Conservation (phyloP, 225 moss, liverwort and hornwort species). For the Ulota crispa region DNA sequence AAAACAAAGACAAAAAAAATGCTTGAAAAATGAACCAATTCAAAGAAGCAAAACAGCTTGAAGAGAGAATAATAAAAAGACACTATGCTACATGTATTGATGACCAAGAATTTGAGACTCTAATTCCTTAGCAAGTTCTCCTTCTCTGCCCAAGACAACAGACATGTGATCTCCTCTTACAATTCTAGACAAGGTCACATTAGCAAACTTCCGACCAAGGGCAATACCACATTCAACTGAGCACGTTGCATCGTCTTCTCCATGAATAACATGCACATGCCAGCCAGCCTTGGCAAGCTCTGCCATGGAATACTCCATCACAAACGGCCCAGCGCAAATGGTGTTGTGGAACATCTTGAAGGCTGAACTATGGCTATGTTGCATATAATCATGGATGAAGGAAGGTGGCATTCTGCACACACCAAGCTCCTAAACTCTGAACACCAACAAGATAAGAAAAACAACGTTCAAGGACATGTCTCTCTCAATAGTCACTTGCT, state of each 20-base stretch:
- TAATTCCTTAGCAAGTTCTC: slow-evolving; percentile 48
- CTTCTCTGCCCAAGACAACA: slow-evolving; percentile 58
- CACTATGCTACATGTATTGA: too few relatives aligned
- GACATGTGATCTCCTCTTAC: slow-evolving; percentile 40
- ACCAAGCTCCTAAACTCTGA: neutral
- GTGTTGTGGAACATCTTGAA: slow-evolving; percentile 76
- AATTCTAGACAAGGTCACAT: slow-evolving; percentile 46
- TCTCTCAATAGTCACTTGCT: too few relatives aligned
- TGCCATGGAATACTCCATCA: slow-evolving; percentile 39
- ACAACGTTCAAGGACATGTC: too few relatives aligned
- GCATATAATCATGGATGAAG: slow-evolving; percentile 54
- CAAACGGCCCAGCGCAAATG: slow-evolving; percentile 49
- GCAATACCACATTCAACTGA: slow-evolving; percentile 43
- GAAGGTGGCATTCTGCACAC: slow-evolving; percentile 49
- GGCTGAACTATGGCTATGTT: slow-evolving; percentile 63
- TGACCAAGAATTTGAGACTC: slow-evolving; percentile 34
- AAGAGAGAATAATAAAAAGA: too few relatives aligned
- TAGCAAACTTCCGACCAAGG: slow-evolving; percentile 39
- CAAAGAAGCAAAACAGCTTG: neutral
- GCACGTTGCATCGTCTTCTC: slow-evolving; percentile 47
- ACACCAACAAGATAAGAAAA: too few relatives aligned
- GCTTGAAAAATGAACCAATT: too few relatives aligned
- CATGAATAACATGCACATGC: slow-evolving; percentile 57
- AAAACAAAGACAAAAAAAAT: too few relatives aligned
- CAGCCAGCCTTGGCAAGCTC: slow-evolving; percentile 33